phyloP scores from a whole-genome alignment of 345 rosid genomes.

The Heritiera fomes region DNA sequence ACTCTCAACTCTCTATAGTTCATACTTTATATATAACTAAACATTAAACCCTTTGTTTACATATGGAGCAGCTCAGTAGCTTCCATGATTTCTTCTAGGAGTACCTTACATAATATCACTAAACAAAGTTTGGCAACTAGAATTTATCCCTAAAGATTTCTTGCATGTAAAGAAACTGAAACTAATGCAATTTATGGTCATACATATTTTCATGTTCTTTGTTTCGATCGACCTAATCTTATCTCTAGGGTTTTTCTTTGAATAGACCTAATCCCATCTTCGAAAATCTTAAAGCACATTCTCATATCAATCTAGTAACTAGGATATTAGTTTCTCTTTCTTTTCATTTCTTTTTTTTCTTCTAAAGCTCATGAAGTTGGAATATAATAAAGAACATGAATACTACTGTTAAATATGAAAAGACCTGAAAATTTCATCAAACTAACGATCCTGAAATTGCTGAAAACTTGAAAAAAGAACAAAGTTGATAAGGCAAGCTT shows the following conservation, averaged over 20 bases:
- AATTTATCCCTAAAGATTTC: neutral
- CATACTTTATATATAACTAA: neutral
- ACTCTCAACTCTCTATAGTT: too few species aligned
- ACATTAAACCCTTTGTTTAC: neutral
- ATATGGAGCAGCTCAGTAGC: neutral
- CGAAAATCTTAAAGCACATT: too few species aligned
- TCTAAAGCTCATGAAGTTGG: too few species aligned
- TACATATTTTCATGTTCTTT: too few species aligned
- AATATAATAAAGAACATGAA: too few species aligned
- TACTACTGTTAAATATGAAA: too few species aligned
- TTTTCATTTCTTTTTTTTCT: neutral
- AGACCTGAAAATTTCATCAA: too few species aligned
- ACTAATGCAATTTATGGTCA: neutral
- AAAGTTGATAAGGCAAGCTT: neutral
- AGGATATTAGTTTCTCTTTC: too few species aligned
- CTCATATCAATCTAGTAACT: too few species aligned
- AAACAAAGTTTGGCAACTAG: neutral
- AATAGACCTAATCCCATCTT: too few species aligned
- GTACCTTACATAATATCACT: neutral
- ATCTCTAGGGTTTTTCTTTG: too few species aligned
- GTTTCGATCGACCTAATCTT: too few species aligned
- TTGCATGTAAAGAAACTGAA: neutral
- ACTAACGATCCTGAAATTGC: neutral
- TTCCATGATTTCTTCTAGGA: neutral
- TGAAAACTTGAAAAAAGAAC: neutral